Base-by-base conservation (phyloP, 2,329 filamentous ascomycete species). In the Fonsecaea erecta region DNA sequence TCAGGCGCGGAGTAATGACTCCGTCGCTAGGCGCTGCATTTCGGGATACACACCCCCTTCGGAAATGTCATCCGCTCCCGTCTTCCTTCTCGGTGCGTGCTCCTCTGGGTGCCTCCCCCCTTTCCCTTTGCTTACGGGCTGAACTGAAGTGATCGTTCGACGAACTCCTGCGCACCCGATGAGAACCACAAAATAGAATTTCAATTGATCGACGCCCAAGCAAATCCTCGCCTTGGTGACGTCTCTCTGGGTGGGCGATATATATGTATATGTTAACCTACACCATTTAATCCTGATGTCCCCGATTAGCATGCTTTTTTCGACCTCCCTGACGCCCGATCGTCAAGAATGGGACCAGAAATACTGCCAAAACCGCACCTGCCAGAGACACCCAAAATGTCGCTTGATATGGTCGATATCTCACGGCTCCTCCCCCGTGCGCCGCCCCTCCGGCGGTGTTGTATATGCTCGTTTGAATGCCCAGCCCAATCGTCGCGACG, bases 401-500 rank as follows among this genome's bases (percentile, higher is more conserved):
- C 3, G 65, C 67, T 46, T 71, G 69, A 62, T 73, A 73, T 11
- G 70, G 69, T 43, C 71, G 51, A 43, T 70, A 73, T 35, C 59
- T 62, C 4, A 67, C 9, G 8, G 69, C 46, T 11, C 57, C 64
- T 18, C 53, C 40, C 30, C 68, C 67, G 26, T 65, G 46, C 3
- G 65, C 64, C 1, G 63, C 40, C 8, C 69, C 71, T 16, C 68
- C 69, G 5, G 67, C 65, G 43, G 63, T 65, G 14, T 68, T 70
- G 66, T 67, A 73, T 18, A 71, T 70, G 43, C 87, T 86, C 0
- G 87, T 89, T 2, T 85, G 82, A 55, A 90, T 82, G 0, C 86
- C 86, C 60, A 89, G 82, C 2, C 86, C 85, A 1, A 88, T 77
- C 0, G 87, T 87, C 57, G 82, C 81, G 55, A 83, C 84, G 2